These are phyloP conservation scores for Kappamyces sp. DNA, from an alignment of 192 early-diverging fungal genomes.

Conservation along the genomic window DNA sequence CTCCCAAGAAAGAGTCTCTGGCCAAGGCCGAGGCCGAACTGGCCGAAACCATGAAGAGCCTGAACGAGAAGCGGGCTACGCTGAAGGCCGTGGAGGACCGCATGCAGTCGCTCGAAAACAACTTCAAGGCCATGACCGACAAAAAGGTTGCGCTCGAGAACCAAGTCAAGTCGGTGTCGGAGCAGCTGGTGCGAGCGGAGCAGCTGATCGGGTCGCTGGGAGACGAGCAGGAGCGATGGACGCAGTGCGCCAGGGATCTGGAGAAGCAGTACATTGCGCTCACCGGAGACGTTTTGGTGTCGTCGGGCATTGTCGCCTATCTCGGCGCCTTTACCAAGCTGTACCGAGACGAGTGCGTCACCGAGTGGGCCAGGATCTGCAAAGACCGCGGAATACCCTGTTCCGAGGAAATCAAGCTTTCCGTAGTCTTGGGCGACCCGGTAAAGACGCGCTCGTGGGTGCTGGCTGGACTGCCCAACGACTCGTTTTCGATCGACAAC, in stretches of 20 bases:
- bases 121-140: slow-evolving; percentile 48
- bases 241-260: slow-evolving; percentile 45
- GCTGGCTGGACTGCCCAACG: slow-evolving; percentile 51
- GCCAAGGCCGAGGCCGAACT: slow-evolving; percentile 48
- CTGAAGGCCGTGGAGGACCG: slow-evolving; percentile 57
- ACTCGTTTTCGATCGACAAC: slow-evolving; percentile 58
- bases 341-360: slow-evolving; percentile 50
- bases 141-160: slow-evolving; percentile 54
- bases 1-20: slow-evolving; percentile 49
- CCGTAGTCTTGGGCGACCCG: slow-evolving; percentile 47
- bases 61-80: slow-evolving; percentile 53
- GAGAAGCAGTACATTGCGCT: slow-evolving; percentile 43
- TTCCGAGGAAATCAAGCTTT: slow-evolving; percentile 45
- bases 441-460: slow-evolving; percentile 51
- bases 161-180: slow-evolving; percentile 54
- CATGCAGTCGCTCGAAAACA: slow-evolving; percentile 46
- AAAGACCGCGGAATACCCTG: slow-evolving; percentile 45
- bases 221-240: slow-evolving; percentile 55
- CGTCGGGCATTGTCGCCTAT: slow-evolving; percentile 56
- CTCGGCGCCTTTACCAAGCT: slow-evolving; percentile 55
- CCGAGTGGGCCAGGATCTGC: slow-evolving; percentile 41
- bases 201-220: slow-evolving; percentile 56
- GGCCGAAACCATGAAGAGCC: slow-evolving; percentile 44
- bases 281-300: slow-evolving; percentile 54
- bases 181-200: slow-evolving; percentile 54